Base-by-base conservation (phyloP, 2,329 filamentous ascomycete species). In the Fusarium sp. region DNA sequence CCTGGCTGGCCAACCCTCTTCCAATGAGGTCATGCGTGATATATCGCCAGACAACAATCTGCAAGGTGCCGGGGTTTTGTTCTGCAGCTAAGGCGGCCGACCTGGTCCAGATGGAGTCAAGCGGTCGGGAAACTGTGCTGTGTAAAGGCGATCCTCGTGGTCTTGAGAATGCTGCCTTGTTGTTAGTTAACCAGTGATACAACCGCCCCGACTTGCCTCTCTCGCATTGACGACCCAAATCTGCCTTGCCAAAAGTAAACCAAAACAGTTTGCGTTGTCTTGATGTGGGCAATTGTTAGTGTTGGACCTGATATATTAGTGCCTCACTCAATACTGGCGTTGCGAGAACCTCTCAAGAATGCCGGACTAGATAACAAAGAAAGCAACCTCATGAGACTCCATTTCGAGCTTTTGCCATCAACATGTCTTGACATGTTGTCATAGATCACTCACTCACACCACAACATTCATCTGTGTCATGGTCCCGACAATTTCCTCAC, bases 401-500 rank as follows among this genome's bases (percentile, higher is more conserved):
- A 20, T 32, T 52, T 47, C 25, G 4, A 30, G 47, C 32, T 50
- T 58, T 61, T n/a, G 17, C 35, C 14, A 62, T 63, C 30, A 62
- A 27, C 45, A 17, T 27, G 25, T 35, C 60, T 60, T 58, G 27
- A 10, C 20, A 11, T 27, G n/a, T 40, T 27, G 14, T 11, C 27
- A 25, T 38, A 72, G 27, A 37, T 54, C 22, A 54, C 25, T 47
- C 37, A 40, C 71, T 70, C 37, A 62, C 43, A 79, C 68, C 22
- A 66, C 57, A 62, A 80, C 40, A 27, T 70, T 69, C 58, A 72
- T 71, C 20, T 79, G 75, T 43, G 87, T 80, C 35, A 85, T 80
- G 0, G 90, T 91, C 2, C 90, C 90, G 4, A 91, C 94, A 76
- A 98, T 93, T 50, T 95, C 92, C 82, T 98, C 96, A 74, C 95